Evolutionary conservation across 108 stramenopile species (phyloP), one percentile per base, ranked within the genome.

Genomic region (Cyclotella distinguenda): DNA sequence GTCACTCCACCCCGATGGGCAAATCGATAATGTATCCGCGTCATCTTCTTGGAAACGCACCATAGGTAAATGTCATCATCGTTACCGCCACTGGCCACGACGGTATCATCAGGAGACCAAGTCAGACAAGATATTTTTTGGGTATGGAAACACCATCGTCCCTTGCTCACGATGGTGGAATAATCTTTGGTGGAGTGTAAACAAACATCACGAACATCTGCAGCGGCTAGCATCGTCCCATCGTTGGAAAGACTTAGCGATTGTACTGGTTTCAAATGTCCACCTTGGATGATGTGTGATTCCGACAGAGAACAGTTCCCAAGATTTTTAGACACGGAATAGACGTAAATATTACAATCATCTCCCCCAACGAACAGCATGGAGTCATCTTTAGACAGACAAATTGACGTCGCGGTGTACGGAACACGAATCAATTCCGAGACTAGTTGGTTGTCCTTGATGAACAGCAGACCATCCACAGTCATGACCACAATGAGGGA

Each of bases 361-460:
- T 89, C 64, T n/a, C 93, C 95, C 18, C 97, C 95, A n/a, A 96
- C 93, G 58, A 88, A 95, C 28, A 96, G 82, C 39, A 82, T 90
- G 22, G 79, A 74, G 34, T 90, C 95, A 35, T 88, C 81, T 46
- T 66, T 72, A 54, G 85, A 70, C 6, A 96, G 81, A 67, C 85
- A 87, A 30, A 96, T 72, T 12, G 86, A 75, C 10, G 79, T 70
- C 13, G 94, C 88, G 23, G 67, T 78, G 81, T 93, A 96, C 0
- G 66, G 64, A 19, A 83, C 62, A 16, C 56, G 58, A n/a, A 81
- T 59, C 36, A 88, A 30, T 19, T 60, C 75, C 9, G 84, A 85
- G 9, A 72, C 61, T 35, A 75, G 36, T 42, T 77, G 65, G 22
- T 67, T 81, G 39, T 79, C 69, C 70, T 77, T 75, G 25, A 88